These are phyloP conservation scores for Raphanus sativus DNA, from an alignment of 345 rosid genomes.

Conservation along the genomic window DNA sequence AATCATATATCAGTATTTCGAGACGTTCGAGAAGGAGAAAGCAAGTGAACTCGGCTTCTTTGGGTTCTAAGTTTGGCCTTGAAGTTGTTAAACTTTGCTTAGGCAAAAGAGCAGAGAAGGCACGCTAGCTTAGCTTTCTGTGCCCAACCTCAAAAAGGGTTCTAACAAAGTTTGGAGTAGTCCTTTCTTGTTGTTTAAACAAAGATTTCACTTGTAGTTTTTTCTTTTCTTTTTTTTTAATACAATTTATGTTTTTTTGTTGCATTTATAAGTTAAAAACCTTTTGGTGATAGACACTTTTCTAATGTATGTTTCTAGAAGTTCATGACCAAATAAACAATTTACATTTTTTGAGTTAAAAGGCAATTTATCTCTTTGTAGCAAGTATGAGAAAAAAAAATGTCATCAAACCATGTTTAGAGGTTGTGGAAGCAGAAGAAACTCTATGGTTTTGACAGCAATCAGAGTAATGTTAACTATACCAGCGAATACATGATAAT, in stretches of 20 bases:
- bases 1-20: constrained; percentile 81
- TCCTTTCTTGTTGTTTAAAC: constrained; percentile 26
- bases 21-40: constrained; percentile 90
- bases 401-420: neutral
- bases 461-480: neutral
- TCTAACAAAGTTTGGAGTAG: constrained; percentile 25
- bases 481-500: neutral
- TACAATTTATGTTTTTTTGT: constrained; percentile 17
- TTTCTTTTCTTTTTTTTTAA: neutral
- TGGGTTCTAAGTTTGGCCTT: constrained; percentile 51
- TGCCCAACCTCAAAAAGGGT: constrained; percentile 24
- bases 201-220: constrained; percentile 15
- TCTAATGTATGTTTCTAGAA: constrained; percentile 35
- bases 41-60: constrained; percentile 90
- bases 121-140: constrained; percentile 17
- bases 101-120: constrained; percentile 13
- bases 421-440: neutral
- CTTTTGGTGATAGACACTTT: constrained; percentile 26
- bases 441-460: neutral
- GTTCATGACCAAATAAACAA: constrained; percentile 29
- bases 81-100: constrained; percentile 16
- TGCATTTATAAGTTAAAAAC: constrained; percentile 4
- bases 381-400: neutral
- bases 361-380: neutral
- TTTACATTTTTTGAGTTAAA: constrained; percentile 15